Conservation (phyloP, 768 basidiomycete genomes). For the Sarcodon sp. region DNA sequence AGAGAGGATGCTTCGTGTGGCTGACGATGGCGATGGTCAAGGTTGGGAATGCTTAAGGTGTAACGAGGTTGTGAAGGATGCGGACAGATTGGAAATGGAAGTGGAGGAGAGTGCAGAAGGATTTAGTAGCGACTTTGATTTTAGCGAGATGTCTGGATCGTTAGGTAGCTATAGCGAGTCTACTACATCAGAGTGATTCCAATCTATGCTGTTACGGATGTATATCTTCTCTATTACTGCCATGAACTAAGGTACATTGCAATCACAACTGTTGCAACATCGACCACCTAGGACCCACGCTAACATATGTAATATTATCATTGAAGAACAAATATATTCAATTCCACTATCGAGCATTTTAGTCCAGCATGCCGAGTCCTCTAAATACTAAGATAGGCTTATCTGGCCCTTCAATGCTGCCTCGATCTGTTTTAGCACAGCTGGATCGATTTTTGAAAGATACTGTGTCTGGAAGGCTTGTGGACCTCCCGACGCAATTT, state of each 20-base stretch:
- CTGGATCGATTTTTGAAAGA: constrained; percentile 55
- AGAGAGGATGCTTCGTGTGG: constrained; percentile 63
- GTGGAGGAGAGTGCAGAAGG: constrained; percentile 38
- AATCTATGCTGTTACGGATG: neutral
- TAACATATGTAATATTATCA: too few relatives aligned
- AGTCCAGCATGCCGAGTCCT: too few relatives aligned
- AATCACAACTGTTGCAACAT: too few relatives aligned
- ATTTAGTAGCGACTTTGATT: constrained; percentile 30
- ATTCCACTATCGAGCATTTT: too few relatives aligned
- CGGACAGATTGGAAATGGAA: constrained; percentile 42
- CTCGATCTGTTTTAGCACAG: constrained; percentile 45
- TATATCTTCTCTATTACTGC: too few relatives aligned
- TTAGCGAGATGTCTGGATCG: constrained; percentile 38
- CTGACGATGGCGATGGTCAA: constrained; percentile 34
- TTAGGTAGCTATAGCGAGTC: constrained; percentile 22
- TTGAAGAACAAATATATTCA: too few relatives aligned
- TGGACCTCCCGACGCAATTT: constrained; percentile 43
- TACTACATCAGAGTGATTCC: neutral
- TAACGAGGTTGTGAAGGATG: constrained; percentile 45
- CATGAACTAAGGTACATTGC: too few relatives aligned
- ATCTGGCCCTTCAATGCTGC: too few relatives aligned
- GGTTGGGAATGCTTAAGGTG: constrained; percentile 85
- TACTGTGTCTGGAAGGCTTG: constrained; percentile 46
- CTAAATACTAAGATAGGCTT: too few relatives aligned
- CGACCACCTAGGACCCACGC: too few relatives aligned